Percentiles rank a stretch among this genome's conserved stretches.
phyloP scores from a whole-genome alignment of 805 yeast species.

The Jamesozyma lodderae region DNA sequence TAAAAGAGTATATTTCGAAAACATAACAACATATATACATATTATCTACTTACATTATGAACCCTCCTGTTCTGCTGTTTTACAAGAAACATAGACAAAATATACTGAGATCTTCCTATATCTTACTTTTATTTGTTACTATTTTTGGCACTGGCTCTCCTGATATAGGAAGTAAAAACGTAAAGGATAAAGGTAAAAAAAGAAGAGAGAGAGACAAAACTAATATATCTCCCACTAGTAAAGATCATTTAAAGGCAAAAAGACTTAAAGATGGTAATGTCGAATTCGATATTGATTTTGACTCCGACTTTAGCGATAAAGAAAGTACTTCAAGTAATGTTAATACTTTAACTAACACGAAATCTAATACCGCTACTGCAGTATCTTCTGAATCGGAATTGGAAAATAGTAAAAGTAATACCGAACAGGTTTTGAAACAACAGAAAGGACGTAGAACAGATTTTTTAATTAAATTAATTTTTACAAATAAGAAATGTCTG shows the following conservation, averaged over 20 bases:
- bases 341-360: background rate
- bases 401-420: background rate
- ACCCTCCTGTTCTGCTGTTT: conserved; percentile 8
- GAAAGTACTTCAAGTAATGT: conserved; percentile 3
- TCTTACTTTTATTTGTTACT: conserved; percentile 21
- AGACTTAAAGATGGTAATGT: conserved; percentile 4
- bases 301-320: conserved; percentile 4
- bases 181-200: conserved; percentile 5
- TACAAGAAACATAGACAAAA: conserved; percentile 23
- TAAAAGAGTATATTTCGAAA: no score
- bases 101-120: conserved; percentile 24
- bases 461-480: conserved; percentile 20
- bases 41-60: no score
- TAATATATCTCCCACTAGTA: background rate
- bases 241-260: conserved; percentile 4
- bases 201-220: conserved; percentile 3
- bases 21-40: no score
- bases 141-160: conserved; percentile 10
- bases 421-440: background rate
- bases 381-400: background rate
- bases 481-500: conserved; percentile 25
- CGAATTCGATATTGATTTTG: conserved; percentile 8
- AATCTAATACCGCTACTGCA: background rate
- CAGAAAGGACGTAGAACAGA: conserved; percentile 6
- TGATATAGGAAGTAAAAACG: background rate